phyloP scores from a whole-genome alignment of 495 filamentous ascomycete genomes.

The Lasiosphaeria ovina region DNA sequence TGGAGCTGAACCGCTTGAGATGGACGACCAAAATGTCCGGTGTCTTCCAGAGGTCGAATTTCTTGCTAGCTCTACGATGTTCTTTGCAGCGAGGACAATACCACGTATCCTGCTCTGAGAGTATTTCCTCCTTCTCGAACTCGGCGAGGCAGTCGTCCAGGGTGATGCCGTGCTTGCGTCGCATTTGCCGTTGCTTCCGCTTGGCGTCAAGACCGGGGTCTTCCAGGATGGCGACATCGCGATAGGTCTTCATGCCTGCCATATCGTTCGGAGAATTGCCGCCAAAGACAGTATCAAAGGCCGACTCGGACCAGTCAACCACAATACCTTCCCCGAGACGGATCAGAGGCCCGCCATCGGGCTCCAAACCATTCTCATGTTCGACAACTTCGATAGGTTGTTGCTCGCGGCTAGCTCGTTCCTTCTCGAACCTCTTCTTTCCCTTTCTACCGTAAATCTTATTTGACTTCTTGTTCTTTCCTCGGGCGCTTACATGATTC shows the following conservation, averaged over 20 bases:
- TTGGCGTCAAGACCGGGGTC: constrained; percentile 68
- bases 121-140: constrained; percentile 87
- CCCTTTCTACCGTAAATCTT: constrained; percentile 40
- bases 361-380: constrained; percentile 19
- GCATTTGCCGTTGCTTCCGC: constrained; percentile 55
- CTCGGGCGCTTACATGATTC: constrained; percentile 23
- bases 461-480: constrained; percentile 39
- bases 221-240: constrained; percentile 47
- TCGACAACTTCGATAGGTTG: constrained; percentile 17
- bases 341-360: constrained; percentile 62
- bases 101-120: constrained; percentile 94
- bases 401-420: constrained; percentile 31
- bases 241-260: constrained; percentile 50
- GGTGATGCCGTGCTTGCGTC: constrained; percentile 70
- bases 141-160: constrained; percentile 92
- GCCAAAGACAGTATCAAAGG: constrained; percentile 68
- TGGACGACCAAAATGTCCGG: constrained; percentile 91
- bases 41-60: constrained; percentile 92
- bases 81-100: constrained; percentile 95
- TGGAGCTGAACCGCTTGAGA: constrained; percentile 88
- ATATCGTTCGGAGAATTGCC: constrained; percentile 35
- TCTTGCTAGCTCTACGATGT: constrained; percentile 86
- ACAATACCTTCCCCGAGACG: constrained; percentile 77
- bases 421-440: constrained; percentile 35
- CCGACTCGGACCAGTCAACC: constrained; percentile 73